Conservation (phyloP, 78 protist species). For the Emiliania huxleyi region DNA sequence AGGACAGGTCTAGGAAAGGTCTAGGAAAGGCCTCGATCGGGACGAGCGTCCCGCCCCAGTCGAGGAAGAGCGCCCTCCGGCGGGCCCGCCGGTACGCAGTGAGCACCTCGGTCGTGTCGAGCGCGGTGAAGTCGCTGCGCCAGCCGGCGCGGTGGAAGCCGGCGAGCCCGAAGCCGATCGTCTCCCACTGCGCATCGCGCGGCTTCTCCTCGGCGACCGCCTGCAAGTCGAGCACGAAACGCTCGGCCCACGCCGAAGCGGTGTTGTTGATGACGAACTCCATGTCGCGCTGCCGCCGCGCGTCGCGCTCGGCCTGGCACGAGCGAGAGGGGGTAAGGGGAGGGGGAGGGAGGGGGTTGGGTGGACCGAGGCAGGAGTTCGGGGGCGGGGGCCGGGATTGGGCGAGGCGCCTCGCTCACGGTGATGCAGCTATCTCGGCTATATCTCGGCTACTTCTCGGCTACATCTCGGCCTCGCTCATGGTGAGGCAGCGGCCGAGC, state of each 20-base stretch:
- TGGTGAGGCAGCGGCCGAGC: neutral
- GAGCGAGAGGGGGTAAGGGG: no score
- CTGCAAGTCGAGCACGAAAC: neutral
- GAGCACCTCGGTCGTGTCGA: constrained; percentile 15
- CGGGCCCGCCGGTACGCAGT: neutral
- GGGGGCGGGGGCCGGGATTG: no score
- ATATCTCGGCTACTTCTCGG: no score
- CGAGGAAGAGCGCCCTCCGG: constrained; percentile 3
- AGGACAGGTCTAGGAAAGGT: no score
- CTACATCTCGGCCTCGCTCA: neutral
- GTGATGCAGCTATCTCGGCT: no score
- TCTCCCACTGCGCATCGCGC: neutral
- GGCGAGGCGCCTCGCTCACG: no score
- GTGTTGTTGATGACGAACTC: neutral
- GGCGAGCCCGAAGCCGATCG: neutral
- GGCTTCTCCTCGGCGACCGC: neutral
- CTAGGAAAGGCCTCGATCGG: neutral
- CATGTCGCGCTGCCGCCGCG: neutral
- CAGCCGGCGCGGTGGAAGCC: neutral
- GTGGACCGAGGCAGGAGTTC: no score
- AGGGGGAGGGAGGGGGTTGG: no score
- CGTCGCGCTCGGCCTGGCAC: neutral
- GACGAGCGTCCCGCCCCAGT: constrained; percentile 15
- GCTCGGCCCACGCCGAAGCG: neutral
- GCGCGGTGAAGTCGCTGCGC: neutral